These are phyloP conservation scores for Baeospora myosura DNA, from an alignment of 1,284 basidiomycete genomes.

Conservation along the genomic window DNA sequence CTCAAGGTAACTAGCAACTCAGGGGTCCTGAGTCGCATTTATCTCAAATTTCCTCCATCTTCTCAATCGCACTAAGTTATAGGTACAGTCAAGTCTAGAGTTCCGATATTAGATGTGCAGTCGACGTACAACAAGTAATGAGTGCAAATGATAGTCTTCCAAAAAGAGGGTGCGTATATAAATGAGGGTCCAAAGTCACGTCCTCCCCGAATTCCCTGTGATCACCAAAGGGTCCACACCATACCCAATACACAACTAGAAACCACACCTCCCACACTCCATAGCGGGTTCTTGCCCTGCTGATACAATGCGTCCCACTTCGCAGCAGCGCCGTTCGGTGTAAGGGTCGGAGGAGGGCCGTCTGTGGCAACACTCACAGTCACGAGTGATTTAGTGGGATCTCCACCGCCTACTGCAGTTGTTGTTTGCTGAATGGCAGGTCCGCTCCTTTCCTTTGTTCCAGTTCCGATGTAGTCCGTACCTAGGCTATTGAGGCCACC, in stretches of 20 bases:
- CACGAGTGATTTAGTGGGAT: conserved; percentile 9
- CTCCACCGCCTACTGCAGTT: conserved; percentile 7
- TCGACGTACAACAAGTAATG: no score
- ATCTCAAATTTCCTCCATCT: no score
- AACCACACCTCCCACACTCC: background rate
- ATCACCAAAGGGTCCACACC: background rate
- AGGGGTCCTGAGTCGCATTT: no score
- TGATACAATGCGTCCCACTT: background rate
- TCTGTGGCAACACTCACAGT: conserved; percentile 10
- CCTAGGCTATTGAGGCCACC: conserved; percentile 36
- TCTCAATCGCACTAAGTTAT: no score
- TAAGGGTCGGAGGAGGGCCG: conserved; percentile 10
- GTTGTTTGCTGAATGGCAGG: conserved; percentile 9
- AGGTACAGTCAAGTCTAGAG: no score
- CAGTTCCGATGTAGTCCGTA: conserved; percentile 33
- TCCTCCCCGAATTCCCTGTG: background rate
- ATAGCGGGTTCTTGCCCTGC: no score
- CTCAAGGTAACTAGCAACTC: no score
- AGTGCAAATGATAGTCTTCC: background rate
- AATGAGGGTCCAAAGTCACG: background rate
- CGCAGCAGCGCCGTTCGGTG: conserved; percentile 4
- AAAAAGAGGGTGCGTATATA: background rate
- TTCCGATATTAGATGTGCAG: no score
- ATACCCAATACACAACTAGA: background rate
- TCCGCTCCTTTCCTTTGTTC: conserved; percentile 22